phyloP scores from a whole-genome alignment of 2,329 filamentous ascomycete species.

The Xylariaceae sp. region DNA sequence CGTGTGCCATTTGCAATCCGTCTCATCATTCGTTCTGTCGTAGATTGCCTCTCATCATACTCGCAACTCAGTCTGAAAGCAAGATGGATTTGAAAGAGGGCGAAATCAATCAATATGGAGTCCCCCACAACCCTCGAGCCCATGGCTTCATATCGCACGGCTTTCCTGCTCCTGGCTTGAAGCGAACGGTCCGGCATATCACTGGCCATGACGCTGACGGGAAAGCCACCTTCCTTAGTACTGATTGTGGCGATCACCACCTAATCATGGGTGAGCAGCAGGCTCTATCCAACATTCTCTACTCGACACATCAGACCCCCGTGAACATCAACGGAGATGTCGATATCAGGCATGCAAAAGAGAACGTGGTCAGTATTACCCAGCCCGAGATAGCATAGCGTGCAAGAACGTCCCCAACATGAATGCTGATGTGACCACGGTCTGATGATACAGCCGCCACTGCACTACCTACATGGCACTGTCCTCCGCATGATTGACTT shows the following conservation, averaged over 20 bases:
- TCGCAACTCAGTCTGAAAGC: not conserved
- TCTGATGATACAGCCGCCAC: constrained; percentile 2
- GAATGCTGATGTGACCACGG: not conserved
- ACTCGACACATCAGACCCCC: constrained; percentile 8
- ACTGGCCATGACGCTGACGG: constrained; percentile 1
- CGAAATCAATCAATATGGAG: not conserved
- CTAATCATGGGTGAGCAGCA: constrained; percentile 6
- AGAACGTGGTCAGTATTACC: constrained; percentile 8
- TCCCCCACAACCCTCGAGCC: not conserved
- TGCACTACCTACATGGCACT: constrained; percentile 8
- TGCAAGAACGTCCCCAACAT: not conserved
- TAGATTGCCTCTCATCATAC: too few species aligned
- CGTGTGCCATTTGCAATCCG: too few species aligned
- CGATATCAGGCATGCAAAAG: constrained; percentile 7
- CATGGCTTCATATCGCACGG: not conserved
- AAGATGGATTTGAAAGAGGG: not conserved
- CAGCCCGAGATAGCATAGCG: not conserved
- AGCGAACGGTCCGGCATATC: constrained; percentile 9
- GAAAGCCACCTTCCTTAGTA: not conserved
- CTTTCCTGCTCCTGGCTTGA: constrained; percentile 14
- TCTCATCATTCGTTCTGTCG: too few species aligned
- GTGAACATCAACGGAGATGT: constrained; percentile 18
- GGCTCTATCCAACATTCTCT: constrained; percentile 18
- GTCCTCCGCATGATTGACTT: constrained; percentile 16
- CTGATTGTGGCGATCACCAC: constrained; percentile 13